Percentiles rank a stretch among this genome's conserved stretches.
phyloP scores from a whole-genome alignment of 331 rosid genomes.

The Rhamnella rubrinervis region DNA sequence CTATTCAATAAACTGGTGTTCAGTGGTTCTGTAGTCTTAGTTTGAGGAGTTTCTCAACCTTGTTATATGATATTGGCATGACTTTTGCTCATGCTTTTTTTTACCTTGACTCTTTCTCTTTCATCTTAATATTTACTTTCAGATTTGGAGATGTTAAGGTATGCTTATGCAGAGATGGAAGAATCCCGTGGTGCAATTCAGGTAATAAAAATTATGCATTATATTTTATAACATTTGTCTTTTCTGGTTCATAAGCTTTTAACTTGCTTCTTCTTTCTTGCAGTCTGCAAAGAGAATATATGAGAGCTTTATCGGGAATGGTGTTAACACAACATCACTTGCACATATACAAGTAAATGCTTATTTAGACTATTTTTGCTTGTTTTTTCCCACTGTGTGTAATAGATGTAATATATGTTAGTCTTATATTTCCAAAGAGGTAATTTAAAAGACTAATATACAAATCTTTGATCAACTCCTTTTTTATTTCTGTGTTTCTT shows the following conservation, averaged over 20 bases:
- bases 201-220: constrained; percentile 37
- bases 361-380: constrained; percentile 12
- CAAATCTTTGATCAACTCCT: too few species aligned
- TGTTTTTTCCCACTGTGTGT: background rate
- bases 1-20: background rate
- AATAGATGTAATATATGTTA: constrained; percentile 13
- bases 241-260: constrained; percentile 6
- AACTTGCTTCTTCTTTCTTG: constrained; percentile 25
- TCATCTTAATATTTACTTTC: constrained; percentile 12
- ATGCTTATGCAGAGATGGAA: constrained; percentile 96
- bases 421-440: constrained; percentile 11
- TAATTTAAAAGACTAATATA: constrained; percentile 1
- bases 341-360: constrained; percentile 84
- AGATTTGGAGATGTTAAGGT: constrained; percentile 86
- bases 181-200: constrained; percentile 97
- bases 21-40: background rate
- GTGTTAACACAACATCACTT: constrained; percentile 66
- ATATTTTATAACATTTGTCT: constrained; percentile 13
- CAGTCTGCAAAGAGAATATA: constrained; percentile 93
- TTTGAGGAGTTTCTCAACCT: background rate
- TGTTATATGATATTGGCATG: background rate
- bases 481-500: too few species aligned
- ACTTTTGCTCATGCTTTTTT: constrained; percentile 3
- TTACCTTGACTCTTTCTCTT: constrained; percentile 1
- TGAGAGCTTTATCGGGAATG: constrained; percentile 77